Evolutionary conservation across 208 protist species (phyloP), one percentile per base, ranked within the genome.

Genomic region (Leishmania tropica): DNA sequence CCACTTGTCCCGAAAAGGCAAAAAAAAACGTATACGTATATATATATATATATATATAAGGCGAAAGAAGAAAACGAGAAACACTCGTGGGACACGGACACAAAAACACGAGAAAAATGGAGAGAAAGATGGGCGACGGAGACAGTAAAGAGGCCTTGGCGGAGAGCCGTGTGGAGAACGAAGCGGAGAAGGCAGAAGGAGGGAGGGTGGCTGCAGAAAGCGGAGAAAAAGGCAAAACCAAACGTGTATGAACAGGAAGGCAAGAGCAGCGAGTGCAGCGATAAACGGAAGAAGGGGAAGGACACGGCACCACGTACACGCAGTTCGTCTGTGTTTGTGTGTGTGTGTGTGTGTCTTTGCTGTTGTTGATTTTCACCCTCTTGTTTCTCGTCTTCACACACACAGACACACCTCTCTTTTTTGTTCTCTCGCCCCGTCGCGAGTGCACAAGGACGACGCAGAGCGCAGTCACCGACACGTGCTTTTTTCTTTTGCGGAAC

Each of bases 181-280:
- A 31, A 15, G 24, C 13, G 62, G 31, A 17, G 62, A 21, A 67
- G 11, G 67, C 48, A 24, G 68, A 21, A 15, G 42, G 19, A 13
- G 42, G 21, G 40, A 3, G 42, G 6, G 42, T 17, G 35, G 28
- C 21, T 15, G 40, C 35, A 73, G 19, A 51, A 73, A 73, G 24
- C 10, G 24, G 24, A n/a, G 24, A 81, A 35, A 64, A 71, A 62
- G n/a, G 64, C 31, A 75, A 75, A 68, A 73, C n/a, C 45, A 31
- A 81, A 76, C 56, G 70, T 31, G 24, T 31, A n/a, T 17, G 7
- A 10, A 73, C 3, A 71, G 37, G 51, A 78, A 64, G 76, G 40
- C 37, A 73, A 70, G 45, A 54, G 48, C 47, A 60, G 31, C 51
- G 45, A 28, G 54, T 47, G 37, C 17, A 13, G 68, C 5, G 68